Conservation (phyloP, 305 asterid genomes). For the Fraxinus platypoda region DNA sequence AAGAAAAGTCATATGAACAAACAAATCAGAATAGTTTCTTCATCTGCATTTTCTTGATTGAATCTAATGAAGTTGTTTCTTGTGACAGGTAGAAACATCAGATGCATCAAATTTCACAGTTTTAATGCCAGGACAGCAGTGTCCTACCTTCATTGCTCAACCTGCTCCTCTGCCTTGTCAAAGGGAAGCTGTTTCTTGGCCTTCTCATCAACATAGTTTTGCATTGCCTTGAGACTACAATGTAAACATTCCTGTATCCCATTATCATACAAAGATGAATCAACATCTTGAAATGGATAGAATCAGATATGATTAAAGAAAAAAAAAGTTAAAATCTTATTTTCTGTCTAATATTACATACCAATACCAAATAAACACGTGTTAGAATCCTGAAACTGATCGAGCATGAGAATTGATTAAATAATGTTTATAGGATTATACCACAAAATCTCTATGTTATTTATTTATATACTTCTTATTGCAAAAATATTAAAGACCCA, state of each 20-base stretch:
- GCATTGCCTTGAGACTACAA: slow-evolving; percentile 17
- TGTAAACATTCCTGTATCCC: slow-evolving; percentile 9
- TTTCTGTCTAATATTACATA: no score
- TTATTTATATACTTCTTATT: background rate
- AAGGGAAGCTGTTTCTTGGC: slow-evolving; percentile 68
- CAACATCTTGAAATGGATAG: background rate
- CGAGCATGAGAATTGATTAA: background rate
- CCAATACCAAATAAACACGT: background rate
- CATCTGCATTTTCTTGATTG: background rate
- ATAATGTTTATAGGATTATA: no score
- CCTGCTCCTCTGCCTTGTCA: slow-evolving; percentile 76
- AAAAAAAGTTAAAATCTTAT: background rate
- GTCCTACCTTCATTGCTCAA: slow-evolving; percentile 82
- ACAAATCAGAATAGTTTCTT: background rate
- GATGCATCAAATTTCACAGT: slow-evolving; percentile 64
- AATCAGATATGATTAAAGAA: background rate
- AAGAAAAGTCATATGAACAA: background rate
- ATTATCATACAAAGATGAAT: background rate
- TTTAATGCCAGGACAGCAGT: slow-evolving; percentile 81
- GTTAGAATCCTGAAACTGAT: background rate
- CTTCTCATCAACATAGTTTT: slow-evolving; percentile 45
- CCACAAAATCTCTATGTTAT: background rate
- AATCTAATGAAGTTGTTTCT: background rate
- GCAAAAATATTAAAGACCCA: background rate
- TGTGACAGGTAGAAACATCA: slow-evolving; percentile 44